Base-by-base conservation (phyloP, 305 asterid genomes). In the Ruellia speciosa region DNA sequence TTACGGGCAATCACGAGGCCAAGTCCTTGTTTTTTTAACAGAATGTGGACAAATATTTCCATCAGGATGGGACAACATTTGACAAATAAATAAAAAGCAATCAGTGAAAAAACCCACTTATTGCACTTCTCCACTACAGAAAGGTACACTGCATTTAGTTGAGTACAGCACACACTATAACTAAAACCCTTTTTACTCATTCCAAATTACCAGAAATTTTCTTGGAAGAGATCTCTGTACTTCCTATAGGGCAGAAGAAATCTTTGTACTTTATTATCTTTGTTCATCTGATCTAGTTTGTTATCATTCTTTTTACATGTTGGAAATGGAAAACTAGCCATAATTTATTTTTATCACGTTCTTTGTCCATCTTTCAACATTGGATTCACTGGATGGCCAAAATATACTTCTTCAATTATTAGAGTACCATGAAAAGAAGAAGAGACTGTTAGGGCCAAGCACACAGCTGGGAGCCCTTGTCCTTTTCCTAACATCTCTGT, bases 381-480 rank as follows among this genome's bases (percentile, higher is more conserved):
- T 41, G 34, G 49, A 61, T 49, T 18, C 33, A 14, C 3, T 16
- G 17, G 14, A 41, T 24, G 31, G 53, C 18, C 41, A 56, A 47
- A 49, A n/a, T 40, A 56, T 33, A 37, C 37, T 53, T 14, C 63
- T 45, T 66, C 46, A 73, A 70, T 77, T 71, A 77, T 71, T 77
- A 66, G 66, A 61, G 81, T 65, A 75, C 62, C 73, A 71, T 66
- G 77, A 66, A 73, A 62, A 70, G 59, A 47, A 52, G 53, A 67
- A 72, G 77, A 17, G 43, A 65, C 75, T 64, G 81, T 71, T 73
- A 74, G 71, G 64, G 71, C 49, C 66, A 52, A 67, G 69, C 63
- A 66, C 67, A 72, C 76, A 79, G 87, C 86, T 75, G 79, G 76
- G 69, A 71, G 60, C 43, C 24, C 62, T 79, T 71, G 89, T 87